These are phyloP conservation scores for Yamadazyma dushanensis DNA, from an alignment of 1,139 yeast genomes.

Conservation along the genomic window DNA sequence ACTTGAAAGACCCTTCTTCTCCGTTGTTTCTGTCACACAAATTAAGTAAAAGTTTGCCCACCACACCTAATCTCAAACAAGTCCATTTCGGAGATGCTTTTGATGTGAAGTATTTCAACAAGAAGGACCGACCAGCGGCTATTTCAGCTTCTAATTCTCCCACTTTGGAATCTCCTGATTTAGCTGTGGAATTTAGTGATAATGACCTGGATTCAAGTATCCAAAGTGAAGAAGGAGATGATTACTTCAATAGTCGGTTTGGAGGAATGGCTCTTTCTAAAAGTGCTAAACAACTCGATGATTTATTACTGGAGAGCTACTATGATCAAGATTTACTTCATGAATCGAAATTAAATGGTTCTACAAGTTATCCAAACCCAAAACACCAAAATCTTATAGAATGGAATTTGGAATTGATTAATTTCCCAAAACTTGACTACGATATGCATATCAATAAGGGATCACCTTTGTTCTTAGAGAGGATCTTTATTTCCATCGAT, in stretches of 20 bases:
- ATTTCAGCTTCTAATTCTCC: slow-evolving; percentile 71
- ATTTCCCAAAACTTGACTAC: slow-evolving; percentile 44
- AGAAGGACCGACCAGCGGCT: slow-evolving; percentile 72
- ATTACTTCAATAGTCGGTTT: slow-evolving; percentile 17
- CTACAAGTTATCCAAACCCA: slow-evolving; percentile 27
- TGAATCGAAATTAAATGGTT: slow-evolving; percentile 16
- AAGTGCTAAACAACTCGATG: slow-evolving; percentile 12
- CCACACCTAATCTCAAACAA: slow-evolving; percentile 69
- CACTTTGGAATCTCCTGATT: slow-evolving; percentile 24
- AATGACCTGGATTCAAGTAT: slow-evolving; percentile 5
- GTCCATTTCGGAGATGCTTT: slow-evolving; percentile 75
- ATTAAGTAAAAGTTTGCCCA: slow-evolving; percentile 65
- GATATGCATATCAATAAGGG: slow-evolving; percentile 36
- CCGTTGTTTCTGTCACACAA: slow-evolving; percentile 35
- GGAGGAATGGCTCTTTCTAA: slow-evolving; percentile 5
- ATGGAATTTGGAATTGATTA: slow-evolving; percentile 55
- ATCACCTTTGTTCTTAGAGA: slow-evolving; percentile 61
- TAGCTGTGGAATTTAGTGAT: slow-evolving; percentile 15
- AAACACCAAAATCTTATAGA: slow-evolving; percentile 22
- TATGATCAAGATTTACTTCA: slow-evolving; percentile 3
- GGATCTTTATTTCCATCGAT: slow-evolving; percentile 58
- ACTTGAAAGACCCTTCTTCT: slow-evolving; percentile 45
- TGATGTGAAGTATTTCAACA: slow-evolving; percentile 60
- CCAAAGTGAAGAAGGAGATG: slow-evolving; percentile 8
- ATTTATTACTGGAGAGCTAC: slow-evolving; percentile 10